Conservation (phyloP, 2,329 filamentous ascomycete species). For the Beauveria bassiana region DNA sequence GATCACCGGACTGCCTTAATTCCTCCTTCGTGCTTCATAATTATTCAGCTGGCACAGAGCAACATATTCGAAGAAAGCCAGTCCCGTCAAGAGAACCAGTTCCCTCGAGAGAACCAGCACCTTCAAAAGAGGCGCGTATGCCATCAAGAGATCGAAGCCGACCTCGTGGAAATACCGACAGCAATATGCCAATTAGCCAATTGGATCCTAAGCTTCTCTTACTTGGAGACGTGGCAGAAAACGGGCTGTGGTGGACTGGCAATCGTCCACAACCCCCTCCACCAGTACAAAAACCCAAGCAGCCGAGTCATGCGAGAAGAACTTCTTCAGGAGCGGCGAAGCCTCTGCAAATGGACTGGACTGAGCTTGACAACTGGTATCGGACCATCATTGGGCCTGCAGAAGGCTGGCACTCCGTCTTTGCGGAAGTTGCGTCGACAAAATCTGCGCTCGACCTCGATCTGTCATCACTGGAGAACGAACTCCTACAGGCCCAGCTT, state of each 20-base stretch:
- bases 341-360: slow-evolving; percentile 70
- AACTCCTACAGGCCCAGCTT: slow-evolving; percentile 50
- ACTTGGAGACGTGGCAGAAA: slow-evolving; percentile 69
- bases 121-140: slow-evolving; percentile 31
- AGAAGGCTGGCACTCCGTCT: slow-evolving; percentile 54
- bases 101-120: slow-evolving; percentile 18
- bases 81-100: slow-evolving; percentile 29
- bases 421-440: slow-evolving; percentile 39
- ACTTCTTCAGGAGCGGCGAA: slow-evolving; percentile 12
- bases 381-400: slow-evolving; percentile 60
- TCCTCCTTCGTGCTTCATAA: slow-evolving; percentile 52
- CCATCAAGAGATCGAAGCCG: slow-evolving; percentile 10
- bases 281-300: neutral
- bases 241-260: slow-evolving; percentile 76
- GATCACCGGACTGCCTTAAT: slow-evolving; percentile 66
- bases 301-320: neutral
- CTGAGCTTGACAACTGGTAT: slow-evolving; percentile 67
- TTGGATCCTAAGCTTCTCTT: slow-evolving; percentile 69
- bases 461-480: slow-evolving; percentile 37
- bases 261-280: slow-evolving; percentile 15
- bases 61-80: slow-evolving; percentile 21
- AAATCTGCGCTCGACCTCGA: slow-evolving; percentile 25
- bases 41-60: slow-evolving; percentile 10
- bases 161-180: slow-evolving; percentile 13
- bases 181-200: slow-evolving; percentile 34